phyloP scores from a whole-genome alignment of 345 rosid genomes.

The Odontarrhena argentea region DNA sequence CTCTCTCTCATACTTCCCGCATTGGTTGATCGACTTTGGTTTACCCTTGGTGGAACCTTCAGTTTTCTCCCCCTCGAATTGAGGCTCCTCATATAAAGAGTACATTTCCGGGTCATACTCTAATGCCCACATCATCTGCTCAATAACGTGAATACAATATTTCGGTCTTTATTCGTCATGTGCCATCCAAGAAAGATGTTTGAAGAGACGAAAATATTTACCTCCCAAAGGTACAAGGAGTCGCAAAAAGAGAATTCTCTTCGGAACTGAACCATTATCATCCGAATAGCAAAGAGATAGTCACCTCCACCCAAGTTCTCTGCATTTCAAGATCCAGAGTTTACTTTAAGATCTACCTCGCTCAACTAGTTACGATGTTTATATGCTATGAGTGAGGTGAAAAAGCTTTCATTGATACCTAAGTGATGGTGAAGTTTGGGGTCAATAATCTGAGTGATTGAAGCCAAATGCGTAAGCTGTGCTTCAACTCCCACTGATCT shows the following conservation, averaged over 20 bases:
- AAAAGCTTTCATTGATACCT: conserved; percentile 51
- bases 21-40: conserved; percentile 63
- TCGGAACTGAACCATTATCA: conserved; percentile 96
- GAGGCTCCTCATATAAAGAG: conserved; percentile 67
- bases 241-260: conserved; percentile 96
- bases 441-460: conserved; percentile 92
- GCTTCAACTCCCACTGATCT: conserved; percentile 91
- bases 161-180: background rate
- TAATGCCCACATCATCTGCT: conserved; percentile 99
- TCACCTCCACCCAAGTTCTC: conserved; percentile 96
- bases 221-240: conserved; percentile 99
- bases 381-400: conserved; percentile 1
- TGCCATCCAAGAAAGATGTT: background rate
- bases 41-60: conserved; percentile 62
- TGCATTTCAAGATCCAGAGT: conserved; percentile 37
- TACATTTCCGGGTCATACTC: conserved; percentile 91
- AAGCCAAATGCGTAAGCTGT: conserved; percentile 82
- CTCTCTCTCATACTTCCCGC: conserved; percentile 89
- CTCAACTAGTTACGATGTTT: background rate
- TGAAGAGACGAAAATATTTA: conserved; percentile 35
- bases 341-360: background rate
- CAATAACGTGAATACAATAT: conserved; percentile 16
- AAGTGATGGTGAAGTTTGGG: conserved; percentile 97
- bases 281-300: conserved; percentile 92
- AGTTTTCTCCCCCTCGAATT: conserved; percentile 45